phyloP scores from a whole-genome alignment of 1,284 basidiomycete species.

The Malassezia cuniculi region DNA sequence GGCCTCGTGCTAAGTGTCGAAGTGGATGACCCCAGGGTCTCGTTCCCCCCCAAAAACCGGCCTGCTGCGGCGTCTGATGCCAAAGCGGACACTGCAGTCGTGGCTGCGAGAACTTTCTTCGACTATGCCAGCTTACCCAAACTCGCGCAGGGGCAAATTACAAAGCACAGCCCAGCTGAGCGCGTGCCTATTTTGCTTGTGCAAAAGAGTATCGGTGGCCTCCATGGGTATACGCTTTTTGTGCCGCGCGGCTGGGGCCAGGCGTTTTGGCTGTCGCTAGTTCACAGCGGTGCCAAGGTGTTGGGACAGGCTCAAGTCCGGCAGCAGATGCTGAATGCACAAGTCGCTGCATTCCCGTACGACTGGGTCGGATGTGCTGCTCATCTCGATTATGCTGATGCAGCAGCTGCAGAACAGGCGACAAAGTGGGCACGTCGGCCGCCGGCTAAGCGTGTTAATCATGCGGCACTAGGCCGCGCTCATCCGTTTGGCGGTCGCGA shows the following conservation, averaged over 20 bases:
- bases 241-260: constrained; percentile 40
- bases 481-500: constrained; percentile 15
- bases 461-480: constrained; percentile 4
- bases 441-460: constrained; percentile 29
- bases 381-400: constrained; percentile 13
- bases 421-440: constrained; percentile 28
- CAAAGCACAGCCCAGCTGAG: too few relatives aligned
- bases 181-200: constrained; percentile 8
- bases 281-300: constrained; percentile 26
- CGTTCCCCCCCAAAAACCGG: constrained; percentile 24
- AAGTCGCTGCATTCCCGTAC: constrained; percentile 20
- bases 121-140: not conserved
- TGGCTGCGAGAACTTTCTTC: not conserved
- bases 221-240: constrained; percentile 24
- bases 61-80: not conserved
- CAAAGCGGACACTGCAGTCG: not conserved
- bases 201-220: not conserved
- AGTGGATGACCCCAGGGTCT: constrained; percentile 35
- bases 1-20: constrained; percentile 12
- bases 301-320: constrained; percentile 31
- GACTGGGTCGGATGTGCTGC: constrained; percentile 27
- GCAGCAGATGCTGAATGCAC: constrained; percentile 20
- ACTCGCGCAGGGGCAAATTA: not conserved
- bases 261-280: constrained; percentile 34
- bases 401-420: constrained; percentile 6